A percentile compares a stretch with the other conserved stretches of the same genome.
phyloP scores from a whole-genome alignment of 2,329 filamentous ascomycete species.

The Trichoderma harzianum region DNA sequence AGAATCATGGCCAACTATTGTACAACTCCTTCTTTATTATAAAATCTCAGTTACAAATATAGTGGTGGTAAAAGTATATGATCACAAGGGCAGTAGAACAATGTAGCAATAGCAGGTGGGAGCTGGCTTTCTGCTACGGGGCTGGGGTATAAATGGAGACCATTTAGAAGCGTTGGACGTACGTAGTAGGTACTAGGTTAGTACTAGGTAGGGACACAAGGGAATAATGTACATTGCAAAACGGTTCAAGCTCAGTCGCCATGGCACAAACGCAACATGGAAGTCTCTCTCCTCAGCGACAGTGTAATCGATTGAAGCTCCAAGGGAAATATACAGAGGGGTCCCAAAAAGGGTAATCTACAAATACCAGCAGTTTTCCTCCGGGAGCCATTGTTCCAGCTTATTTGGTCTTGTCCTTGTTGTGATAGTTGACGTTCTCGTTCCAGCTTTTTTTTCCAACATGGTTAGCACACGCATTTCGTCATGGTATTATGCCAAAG shows the following conservation, averaged over 20 bases:
- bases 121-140: neutral
- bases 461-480: neutral
- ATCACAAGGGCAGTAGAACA: no score
- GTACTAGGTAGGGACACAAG: neutral
- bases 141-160: neutral
- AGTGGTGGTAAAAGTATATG: no score
- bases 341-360: conserved; percentile 30
- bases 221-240: neutral
- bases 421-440: conserved; percentile 91
- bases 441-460: conserved; percentile 69
- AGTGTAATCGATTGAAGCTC: conserved; percentile 3
- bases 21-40: neutral
- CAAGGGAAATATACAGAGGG: conserved; percentile 33
- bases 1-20: neutral
- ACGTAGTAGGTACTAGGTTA: neutral
- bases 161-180: neutral
- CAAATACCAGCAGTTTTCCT: conserved; percentile 25
- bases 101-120: no score
- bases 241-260: neutral
- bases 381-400: conserved; percentile 20
- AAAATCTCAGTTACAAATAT: neutral
- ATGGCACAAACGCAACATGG: neutral
- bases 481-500: neutral
- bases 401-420: conserved; percentile 71
- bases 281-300: neutral